Evolutionary conservation across 331 rosid species (phyloP), one percentile per base, ranked within the genome.

Genomic region (Stylosanthes scabra): DNA sequence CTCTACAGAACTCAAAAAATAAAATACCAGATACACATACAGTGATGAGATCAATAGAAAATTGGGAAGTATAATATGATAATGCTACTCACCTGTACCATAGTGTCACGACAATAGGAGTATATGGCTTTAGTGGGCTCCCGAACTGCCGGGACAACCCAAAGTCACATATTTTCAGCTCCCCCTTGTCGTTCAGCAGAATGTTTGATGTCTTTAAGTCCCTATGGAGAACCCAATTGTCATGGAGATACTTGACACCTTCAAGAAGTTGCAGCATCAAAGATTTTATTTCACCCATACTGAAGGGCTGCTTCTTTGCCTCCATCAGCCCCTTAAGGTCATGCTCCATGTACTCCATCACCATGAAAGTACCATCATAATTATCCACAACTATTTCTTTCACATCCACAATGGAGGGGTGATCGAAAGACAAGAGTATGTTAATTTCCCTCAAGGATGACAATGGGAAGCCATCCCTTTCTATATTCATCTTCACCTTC

Each of bases 71-170:
- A n/a, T 28, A 56, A 55, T 14, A 42, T 9, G 20, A 57, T 37
- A 39, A 20, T 47, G 59, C 66, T 25, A 68, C 88, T 86, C 78
- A 89, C 97, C 97, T 83, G 85, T 95, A 95, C 97, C 99, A 95
- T 11, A 95, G 77, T 47, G 99, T 95, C 47, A 95, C 99, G 45
- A 95, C 99, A 40, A 95, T 68, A 40, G 92, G 80, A 71, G 97
- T 95, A 81, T 86, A 92, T 3, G 93, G 97, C 87, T 91, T 92
- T 67, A 82, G 67, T 0, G 93, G 97, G 78, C 93, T 90, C 28
- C 97, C 97, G 68, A 90, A 95, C 47, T 90, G 97, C 45, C 97
- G 91, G 10, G 99, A 89, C 88, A 95, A 52, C 63, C 99, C 99
- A 72, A 92, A 88, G 88, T 95, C 99, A 0, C 99, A 95, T 51